Base-by-base conservation (phyloP, 257 asterid species). In the Solanum verrucosum region DNA sequence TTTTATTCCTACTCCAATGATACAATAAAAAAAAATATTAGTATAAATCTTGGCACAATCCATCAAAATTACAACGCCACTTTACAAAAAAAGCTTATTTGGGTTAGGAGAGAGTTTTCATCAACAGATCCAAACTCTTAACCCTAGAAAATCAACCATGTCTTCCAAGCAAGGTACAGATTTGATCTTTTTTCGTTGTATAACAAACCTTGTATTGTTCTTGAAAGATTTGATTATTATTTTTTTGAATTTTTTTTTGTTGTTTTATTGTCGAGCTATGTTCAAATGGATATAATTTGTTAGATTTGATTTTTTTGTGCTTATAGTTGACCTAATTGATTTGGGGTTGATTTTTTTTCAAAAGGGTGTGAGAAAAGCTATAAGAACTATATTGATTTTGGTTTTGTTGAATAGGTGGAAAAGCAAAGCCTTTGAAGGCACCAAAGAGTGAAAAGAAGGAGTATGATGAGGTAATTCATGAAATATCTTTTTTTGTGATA, bases 361-460 rank as follows among this genome's bases (percentile, higher is more conserved):
- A 75, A 75, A 25, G 29, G 83, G 21, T 38, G 20, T 46, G 0
- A 25, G 84, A 77, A n/a, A 40, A 15, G 84, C 23, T 52, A 16
- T 7, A 77, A 40, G 25, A 42, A 42, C 3, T 42, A 27, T 14
- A 42, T 42, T 78, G 38, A 78, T 25, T 25, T 29, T 29, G 9
- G n/a, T 4, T 81, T 46, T 46, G 85, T 81, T 29, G 85, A 29
- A 81, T 13, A 81, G 85, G 85, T 81, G 85, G 85, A 81, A 81
- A 81, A 37, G 85, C 85, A 27, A 81, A 81, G 68, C 85, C 85
- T 81, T 81, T 81, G 85, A 81, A 81, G 85, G 85, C 85, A 46
- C 68, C 85, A 46, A 81, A 81, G 42, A 5, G 3, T 46, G 85
- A 81, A 5, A 81, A 81, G 85, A 81, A 81, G 85, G 85, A 81